Base-by-base conservation (phyloP, 805 yeast genomes). In the Yarrowia yakushimensis region DNA sequence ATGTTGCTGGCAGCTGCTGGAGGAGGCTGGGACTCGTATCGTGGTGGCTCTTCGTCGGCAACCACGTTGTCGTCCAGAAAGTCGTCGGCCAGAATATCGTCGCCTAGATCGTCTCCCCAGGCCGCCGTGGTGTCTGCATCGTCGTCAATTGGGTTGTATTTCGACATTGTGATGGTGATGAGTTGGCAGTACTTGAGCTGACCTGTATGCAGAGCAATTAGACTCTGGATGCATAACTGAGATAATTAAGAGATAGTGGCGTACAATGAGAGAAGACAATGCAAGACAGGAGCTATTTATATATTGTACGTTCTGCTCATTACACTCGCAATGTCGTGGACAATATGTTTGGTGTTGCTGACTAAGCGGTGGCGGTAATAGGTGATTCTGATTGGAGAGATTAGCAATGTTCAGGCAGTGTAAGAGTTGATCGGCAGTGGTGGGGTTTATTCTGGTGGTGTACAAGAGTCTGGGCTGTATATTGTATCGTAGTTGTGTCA, bases 61-160 rank as follows among this genome's bases (percentile, higher is more conserved):
- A 52, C 43, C 34, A 52, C 36, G 12, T 52, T 43, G 43, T 52
- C 59, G 30, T 43, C 43, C 7, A 52, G 59, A 17, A 36, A 43
- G 43, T 52, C 59, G n/a, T n/a, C 59, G 4, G 59, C 43, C 1
- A 52, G 59, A 52, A 52, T 52, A 6, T 52, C 59, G 43, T 52
- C 59, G 30, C 59, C 43, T 12, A 52, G 59, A 17, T 52, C 59
- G 43, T 52, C 59, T 11, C 59, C 59, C 59, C 59, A 52, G 42
- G 59, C 59, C 17, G 59, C 59, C 31, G 59, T 52, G 23, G 43
- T 18, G 25, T 52, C 59, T 9, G 43, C 43, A 10, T 52, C 59
- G 15, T 52, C 59, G 33, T 52, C 59, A 52, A 52, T 52, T 52
- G 59, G 59, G 59, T 52, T 52, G 59, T 52, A 52, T 36, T 52